Evolutionary conservation across 345 rosid genomes (phyloP).

Genomic region (Brassica cretica): DNA sequence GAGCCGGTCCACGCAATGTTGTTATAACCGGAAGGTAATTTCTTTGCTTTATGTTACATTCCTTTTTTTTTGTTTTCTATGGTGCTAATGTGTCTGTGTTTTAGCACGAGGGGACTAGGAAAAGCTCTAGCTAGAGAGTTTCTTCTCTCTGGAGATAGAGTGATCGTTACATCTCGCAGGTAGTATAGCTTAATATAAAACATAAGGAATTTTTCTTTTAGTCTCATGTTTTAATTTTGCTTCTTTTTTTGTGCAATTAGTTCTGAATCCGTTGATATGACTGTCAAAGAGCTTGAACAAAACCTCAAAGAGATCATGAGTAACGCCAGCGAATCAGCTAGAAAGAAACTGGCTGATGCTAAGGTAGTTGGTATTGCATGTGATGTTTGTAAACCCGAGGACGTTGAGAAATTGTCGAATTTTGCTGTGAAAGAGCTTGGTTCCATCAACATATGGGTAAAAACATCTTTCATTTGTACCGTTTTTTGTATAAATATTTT

Average conservation of each 20-base stretch:
- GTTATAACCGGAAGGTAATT: conserved; percentile 92
- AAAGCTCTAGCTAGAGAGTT: conserved; percentile 96
- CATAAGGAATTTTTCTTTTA: not conserved
- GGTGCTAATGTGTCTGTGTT: conserved; percentile 21
- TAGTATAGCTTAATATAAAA: conserved; percentile 16
- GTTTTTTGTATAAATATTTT: not conserved
- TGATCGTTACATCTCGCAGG: conserved; percentile 93
- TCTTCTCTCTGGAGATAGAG: conserved; percentile 88
- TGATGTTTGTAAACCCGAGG: conserved; percentile 74
- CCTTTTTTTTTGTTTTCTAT: not conserved
- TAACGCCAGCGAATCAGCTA: conserved; percentile 47
- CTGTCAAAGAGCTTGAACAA: conserved; percentile 79
- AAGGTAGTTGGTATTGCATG: conserved; percentile 85
- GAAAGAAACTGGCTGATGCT: conserved; percentile 54
- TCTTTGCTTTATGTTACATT: not conserved
- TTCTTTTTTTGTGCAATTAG: conserved; percentile 46
- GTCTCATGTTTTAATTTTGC: conserved; percentile 12
- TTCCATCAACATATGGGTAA: conserved; percentile 85
- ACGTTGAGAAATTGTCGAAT: conserved; percentile 67
- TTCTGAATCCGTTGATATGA: conserved; percentile 69
- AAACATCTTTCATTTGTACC: not conserved
- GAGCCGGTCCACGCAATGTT: conserved; percentile 92
- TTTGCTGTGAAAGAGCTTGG: conserved; percentile 80
- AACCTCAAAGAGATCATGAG: conserved; percentile 67
- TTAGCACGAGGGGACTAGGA: conserved; percentile 86